Evolutionary conservation across 2,329 filamentous ascomycete genomes (phyloP).

Genomic region (Apiospora rasikravindrae): DNA sequence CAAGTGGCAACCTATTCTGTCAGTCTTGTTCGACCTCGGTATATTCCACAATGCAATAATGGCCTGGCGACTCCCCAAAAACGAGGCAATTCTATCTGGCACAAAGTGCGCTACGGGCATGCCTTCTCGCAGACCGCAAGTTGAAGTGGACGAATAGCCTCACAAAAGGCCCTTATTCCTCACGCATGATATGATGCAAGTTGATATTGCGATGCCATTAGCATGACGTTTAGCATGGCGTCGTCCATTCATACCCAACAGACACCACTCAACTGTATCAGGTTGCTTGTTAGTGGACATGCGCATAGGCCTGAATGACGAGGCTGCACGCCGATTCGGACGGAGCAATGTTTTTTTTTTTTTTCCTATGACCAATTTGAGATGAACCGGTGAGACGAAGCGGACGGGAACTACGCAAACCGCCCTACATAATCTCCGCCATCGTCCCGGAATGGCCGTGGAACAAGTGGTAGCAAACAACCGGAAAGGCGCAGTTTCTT

Average conservation of each 20-base stretch:
- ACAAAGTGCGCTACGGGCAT: neutral
- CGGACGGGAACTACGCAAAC: slow-evolving; percentile 4
- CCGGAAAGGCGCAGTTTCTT: neutral
- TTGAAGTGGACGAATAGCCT: slow-evolving; percentile 4
- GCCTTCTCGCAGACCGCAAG: neutral
- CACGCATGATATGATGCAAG: slow-evolving; percentile 8
- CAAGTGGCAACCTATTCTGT: neutral
- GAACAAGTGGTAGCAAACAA: slow-evolving; percentile 5
- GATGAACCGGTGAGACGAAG: slow-evolving; percentile 15
- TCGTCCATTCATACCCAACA: slow-evolving; percentile 12
- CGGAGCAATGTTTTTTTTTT: too few species aligned
- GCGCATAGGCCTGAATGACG: slow-evolving; percentile 3
- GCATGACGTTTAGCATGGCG: neutral
- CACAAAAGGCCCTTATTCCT: neutral
- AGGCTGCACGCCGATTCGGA: slow-evolving; percentile 5
- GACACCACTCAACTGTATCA: neutral
- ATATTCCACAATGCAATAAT: neutral
- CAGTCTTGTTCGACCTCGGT: neutral
- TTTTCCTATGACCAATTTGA: slow-evolving; percentile 2
- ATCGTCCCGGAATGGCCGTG: neutral
- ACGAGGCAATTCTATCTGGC: neutral
- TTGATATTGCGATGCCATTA: neutral
- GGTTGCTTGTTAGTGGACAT: neutral
- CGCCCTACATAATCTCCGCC: slow-evolving; percentile 15
- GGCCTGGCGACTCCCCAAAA: neutral